phyloP scores from a whole-genome alignment of 2,329 filamentous ascomycete genomes.

The Penicillium hesseltinei region DNA sequence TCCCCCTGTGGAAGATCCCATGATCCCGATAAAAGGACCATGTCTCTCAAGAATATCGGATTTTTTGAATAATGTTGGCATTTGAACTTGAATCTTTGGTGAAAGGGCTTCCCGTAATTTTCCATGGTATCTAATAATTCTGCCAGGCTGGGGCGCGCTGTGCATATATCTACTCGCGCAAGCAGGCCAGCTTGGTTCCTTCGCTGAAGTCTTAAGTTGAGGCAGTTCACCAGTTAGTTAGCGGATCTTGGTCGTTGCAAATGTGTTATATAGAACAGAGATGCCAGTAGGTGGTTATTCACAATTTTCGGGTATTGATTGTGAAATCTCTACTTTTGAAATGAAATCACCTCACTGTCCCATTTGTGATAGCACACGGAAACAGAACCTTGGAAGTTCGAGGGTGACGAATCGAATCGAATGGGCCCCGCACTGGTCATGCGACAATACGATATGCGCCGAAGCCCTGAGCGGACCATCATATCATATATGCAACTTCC shows the following conservation, averaged over 20 bases:
- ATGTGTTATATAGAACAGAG: neutral
- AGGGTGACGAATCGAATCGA: neutral
- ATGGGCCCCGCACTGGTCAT: neutral
- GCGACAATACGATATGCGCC: neutral
- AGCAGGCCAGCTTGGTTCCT: too few relatives aligned
- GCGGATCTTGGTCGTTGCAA: too few relatives aligned
- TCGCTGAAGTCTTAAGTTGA: too few relatives aligned
- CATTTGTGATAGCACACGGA: neutral
- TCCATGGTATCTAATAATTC: too few relatives aligned
- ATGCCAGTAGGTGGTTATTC: neutral
- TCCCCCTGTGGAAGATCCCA: too few relatives aligned
- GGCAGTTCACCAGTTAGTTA: neutral
- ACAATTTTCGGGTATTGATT: neutral
- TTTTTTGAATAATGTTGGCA: neutral
- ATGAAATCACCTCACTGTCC: neutral
- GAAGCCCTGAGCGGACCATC: neutral
- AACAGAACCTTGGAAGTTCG: neutral
- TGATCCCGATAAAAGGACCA: too few relatives aligned
- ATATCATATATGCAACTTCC: neutral
- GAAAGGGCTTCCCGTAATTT: neutral
- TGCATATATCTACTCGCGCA: too few relatives aligned
- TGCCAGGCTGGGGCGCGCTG: too few relatives aligned
- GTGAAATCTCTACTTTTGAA: neutral
- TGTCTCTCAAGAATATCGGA: too few relatives aligned
- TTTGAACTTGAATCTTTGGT: neutral